Evolutionary conservation across 176 grass and related monocot species (phyloP).

Genomic region (Oryza coarctata): DNA sequence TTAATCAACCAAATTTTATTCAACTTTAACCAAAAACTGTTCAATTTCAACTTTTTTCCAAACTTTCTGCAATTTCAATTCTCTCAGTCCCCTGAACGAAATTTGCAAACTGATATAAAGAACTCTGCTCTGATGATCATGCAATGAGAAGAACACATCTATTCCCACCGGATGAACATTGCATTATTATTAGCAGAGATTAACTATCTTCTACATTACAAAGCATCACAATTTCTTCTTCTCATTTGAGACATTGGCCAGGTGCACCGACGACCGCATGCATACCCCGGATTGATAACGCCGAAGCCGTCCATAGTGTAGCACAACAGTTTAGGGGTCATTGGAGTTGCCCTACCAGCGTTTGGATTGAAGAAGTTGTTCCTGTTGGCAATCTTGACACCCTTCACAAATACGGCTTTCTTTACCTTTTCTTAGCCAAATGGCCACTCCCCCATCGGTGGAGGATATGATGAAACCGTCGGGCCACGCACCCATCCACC

Average conservation of each 20-base stretch:
- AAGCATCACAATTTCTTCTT: neutral
- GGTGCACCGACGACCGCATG: conserved; percentile 32
- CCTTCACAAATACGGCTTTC: conserved; percentile 11
- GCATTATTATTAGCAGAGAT: neutral
- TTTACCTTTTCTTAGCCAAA: conserved; percentile 28
- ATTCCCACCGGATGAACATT: neutral
- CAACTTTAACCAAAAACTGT: no score
- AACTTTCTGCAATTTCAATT: no score
- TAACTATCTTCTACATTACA: neutral
- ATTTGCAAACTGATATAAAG: no score
- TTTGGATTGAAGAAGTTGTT: neutral
- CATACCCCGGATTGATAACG: neutral
- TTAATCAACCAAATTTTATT: no score
- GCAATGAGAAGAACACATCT: neutral
- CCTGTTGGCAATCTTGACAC: neutral
- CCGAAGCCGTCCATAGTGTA: neutral
- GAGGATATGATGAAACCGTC: neutral
- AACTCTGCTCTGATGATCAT: neutral
- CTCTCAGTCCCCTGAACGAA: no score
- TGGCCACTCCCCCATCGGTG: conserved; percentile 36
- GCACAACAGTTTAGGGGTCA: neutral
- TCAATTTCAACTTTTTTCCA: no score
- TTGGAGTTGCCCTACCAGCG: neutral
- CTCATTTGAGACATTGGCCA: neutral
- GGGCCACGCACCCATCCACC: conserved; percentile 5